Evolutionary conservation across 129 eudicot genomes (phyloP).

Genomic region (Helianthus annuus): DNA sequence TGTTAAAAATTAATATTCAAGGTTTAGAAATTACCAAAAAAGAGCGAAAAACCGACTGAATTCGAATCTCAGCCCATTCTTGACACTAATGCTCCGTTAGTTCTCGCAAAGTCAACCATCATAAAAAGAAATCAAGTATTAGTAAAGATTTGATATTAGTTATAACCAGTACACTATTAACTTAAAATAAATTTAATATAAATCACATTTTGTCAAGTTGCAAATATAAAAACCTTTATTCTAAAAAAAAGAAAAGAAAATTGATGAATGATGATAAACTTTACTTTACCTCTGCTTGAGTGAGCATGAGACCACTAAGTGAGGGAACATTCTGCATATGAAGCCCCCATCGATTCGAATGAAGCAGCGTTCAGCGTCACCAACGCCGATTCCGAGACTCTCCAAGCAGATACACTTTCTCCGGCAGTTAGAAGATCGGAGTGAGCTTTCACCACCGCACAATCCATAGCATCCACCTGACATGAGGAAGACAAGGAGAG

Average conservation of each 20-base stretch:
- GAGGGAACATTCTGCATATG: conserved; percentile 73
- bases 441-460: too few relatives aligned
- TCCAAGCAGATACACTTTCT: conserved; percentile 68
- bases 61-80: too few relatives aligned
- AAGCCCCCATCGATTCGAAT: conserved; percentile 75
- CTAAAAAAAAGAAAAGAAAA: neutral
- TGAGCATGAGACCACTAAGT: conserved; percentile 44
- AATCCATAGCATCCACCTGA: too few relatives aligned
- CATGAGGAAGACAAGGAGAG: too few relatives aligned
- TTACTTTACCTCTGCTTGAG: conserved; percentile 72
- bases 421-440: conserved; percentile 58
- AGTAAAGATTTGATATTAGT: too few relatives aligned
- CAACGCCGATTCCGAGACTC: conserved; percentile 62
- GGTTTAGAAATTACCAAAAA: too few relatives aligned
- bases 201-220: neutral
- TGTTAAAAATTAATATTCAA: too few relatives aligned
- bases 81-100: too few relatives aligned
- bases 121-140: too few relatives aligned
- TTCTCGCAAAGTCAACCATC: too few relatives aligned
- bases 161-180: too few relatives aligned
- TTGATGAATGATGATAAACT: neutral
- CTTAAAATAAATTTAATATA: neutral
- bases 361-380: conserved; percentile 58
- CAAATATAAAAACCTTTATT: neutral
- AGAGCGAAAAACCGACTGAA: too few relatives aligned